Conservation (phyloP, 2,329 filamentous ascomycete genomes). For the Apiospora pterosperma region DNA sequence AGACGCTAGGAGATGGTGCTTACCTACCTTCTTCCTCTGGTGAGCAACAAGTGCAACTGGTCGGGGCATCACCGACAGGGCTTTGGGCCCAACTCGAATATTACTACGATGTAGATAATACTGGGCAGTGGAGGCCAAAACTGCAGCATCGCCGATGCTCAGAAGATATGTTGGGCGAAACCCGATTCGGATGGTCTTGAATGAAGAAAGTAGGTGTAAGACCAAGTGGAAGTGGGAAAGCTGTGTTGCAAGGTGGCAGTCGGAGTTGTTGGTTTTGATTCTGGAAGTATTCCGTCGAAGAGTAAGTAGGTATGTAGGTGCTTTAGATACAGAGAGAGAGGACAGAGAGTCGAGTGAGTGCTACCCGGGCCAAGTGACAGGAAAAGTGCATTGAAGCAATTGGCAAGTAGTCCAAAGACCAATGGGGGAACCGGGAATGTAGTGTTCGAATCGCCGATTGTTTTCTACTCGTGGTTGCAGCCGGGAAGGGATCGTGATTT, state of each 20-base stretch:
- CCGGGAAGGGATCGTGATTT: background rate
- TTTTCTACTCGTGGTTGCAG: background rate
- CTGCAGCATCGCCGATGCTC: background rate
- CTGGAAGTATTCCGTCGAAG: background rate
- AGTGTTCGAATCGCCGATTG: background rate
- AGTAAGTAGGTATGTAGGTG: background rate
- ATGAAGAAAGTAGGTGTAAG: background rate
- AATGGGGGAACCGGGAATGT: no score
- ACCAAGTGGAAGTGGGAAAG: background rate
- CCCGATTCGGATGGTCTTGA: background rate
- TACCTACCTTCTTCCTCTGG: background rate
- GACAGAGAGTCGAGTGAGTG: background rate
- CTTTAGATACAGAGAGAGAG: no score
- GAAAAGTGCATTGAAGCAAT: background rate
- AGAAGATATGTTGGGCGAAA: background rate
- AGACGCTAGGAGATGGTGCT: background rate
- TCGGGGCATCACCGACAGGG: background rate
- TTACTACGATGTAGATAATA: background rate
- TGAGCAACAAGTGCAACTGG: background rate
- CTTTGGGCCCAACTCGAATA: background rate
- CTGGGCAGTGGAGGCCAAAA: background rate
- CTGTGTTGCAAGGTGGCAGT: background rate
- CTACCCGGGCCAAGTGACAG: background rate
- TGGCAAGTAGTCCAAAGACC: no score
- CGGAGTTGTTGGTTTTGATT: background rate